phyloP scores from a whole-genome alignment of 768 basidiomycete species.

The Tricholoma bakamatsutake region DNA sequence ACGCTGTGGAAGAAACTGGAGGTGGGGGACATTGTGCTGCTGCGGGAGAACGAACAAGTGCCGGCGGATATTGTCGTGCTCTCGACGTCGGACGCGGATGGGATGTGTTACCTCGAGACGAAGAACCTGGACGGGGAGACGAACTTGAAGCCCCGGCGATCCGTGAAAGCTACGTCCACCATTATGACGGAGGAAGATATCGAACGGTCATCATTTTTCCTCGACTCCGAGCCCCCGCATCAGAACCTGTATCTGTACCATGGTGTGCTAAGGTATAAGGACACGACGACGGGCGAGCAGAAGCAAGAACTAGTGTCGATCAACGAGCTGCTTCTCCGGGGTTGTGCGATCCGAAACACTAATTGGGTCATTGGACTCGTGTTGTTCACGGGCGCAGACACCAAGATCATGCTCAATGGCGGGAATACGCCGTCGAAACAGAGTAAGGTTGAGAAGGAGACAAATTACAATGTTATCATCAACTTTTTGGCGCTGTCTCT shows the following conservation, averaged over 20 bases:
- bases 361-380: conserved; percentile 93
- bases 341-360: conserved; percentile 86
- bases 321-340: conserved; percentile 89
- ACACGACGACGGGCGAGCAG: conserved; percentile 40
- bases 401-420: conserved; percentile 89
- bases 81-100: conserved; percentile 86
- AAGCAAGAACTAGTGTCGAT: conserved; percentile 75
- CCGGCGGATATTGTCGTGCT: conserved; percentile 94
- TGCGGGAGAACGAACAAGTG: conserved; percentile 92
- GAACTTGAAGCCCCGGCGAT: conserved; percentile 84
- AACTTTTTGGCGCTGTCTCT: conserved; percentile 76
- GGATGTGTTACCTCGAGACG: conserved; percentile 93
- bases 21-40: conserved; percentile 90
- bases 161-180: conserved; percentile 66
- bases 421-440: conserved; percentile 95
- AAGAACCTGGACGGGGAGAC: conserved; percentile 99
- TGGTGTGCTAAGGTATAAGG: conserved; percentile 74
- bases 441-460: conserved; percentile 96
- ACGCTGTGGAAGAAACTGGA: conserved; percentile 99
- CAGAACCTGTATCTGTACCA: conserved; percentile 91
- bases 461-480: conserved; percentile 95
- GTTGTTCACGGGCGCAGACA: conserved; percentile 88
- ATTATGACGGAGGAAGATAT: conserved; percentile 86
- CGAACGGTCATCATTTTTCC: conserved; percentile 77
- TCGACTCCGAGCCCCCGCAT: conserved; percentile 92